phyloP scores from a whole-genome alignment of 768 basidiomycete genomes.

The Macrolepiota dolichaula region DNA sequence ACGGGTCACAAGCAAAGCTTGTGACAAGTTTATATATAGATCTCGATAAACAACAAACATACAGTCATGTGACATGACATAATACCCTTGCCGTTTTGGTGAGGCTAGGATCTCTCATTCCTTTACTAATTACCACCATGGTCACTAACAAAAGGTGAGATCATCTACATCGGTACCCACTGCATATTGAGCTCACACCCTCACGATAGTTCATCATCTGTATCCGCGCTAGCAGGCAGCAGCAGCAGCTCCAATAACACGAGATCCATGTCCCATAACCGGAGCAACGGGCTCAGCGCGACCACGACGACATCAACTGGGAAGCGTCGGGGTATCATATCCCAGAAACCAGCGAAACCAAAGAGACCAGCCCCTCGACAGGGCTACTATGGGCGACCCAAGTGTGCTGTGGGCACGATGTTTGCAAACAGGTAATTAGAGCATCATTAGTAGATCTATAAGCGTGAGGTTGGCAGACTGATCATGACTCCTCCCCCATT shows the following conservation, averaged over 20 bases:
- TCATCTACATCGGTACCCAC: neutral
- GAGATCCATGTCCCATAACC: neutral
- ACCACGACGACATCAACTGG: neutral
- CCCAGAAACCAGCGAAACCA: neutral
- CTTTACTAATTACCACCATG: neutral
- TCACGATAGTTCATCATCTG: neutral
- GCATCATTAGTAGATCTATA: too few relatives aligned
- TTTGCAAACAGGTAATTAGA: constrained; percentile 8
- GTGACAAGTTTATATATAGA: too few relatives aligned
- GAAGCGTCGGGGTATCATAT: neutral
- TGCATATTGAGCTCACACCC: neutral
- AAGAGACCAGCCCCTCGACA: neutral
- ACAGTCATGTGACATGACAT: neutral
- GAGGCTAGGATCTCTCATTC: neutral
- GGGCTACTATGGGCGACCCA: constrained; percentile 7
- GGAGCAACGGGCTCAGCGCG: too few relatives aligned
- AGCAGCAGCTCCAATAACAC: neutral
- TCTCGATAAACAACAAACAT: too few relatives aligned
- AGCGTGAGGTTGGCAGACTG: neutral
- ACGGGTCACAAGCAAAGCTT: too few relatives aligned
- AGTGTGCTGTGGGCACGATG: constrained; percentile 6
- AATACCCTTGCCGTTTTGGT: neutral
- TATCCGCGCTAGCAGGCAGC: neutral
- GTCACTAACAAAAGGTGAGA: neutral
- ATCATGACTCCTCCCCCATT: too few relatives aligned